phyloP scores from a whole-genome alignment of 345 rosid species.

The Gossypium rotundifolium region DNA sequence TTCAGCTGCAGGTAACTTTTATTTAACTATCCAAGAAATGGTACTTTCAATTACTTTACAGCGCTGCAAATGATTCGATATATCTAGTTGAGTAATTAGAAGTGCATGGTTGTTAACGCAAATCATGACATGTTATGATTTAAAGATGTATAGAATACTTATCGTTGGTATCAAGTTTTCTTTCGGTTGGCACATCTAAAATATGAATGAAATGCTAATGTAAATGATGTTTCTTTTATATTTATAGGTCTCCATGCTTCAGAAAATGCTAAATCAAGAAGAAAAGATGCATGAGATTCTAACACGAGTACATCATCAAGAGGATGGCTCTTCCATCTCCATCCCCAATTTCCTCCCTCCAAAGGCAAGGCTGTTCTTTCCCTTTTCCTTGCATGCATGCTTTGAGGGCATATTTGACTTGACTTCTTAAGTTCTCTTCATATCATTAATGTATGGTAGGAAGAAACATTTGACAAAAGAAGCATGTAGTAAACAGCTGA shows the following conservation, averaged over 20 bases:
- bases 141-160: background rate
- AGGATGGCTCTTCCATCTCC: conserved; percentile 33
- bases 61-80: background rate
- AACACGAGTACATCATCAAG: conserved; percentile 42
- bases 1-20: background rate
- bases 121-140: background rate
- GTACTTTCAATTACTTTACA: background rate
- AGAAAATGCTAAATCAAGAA: conserved; percentile 76
- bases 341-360: conserved; percentile 78
- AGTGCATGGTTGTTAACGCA: background rate
- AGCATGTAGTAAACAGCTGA: background rate
- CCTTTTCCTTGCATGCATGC: background rate
- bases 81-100: background rate
- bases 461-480: background rate
- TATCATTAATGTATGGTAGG: too few relatives aligned
- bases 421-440: too few relatives aligned
- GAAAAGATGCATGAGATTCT: conserved; percentile 67
- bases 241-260: conserved; percentile 55
- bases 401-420: background rate
- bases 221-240: background rate
- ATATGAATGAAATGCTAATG: background rate
- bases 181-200: background rate
- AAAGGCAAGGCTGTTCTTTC: conserved; percentile 37
- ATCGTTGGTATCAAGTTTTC: background rate
- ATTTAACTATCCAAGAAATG: background rate